Conservation (phyloP, 192 early-diverging fungal species). For the Dissophora ornata region DNA sequence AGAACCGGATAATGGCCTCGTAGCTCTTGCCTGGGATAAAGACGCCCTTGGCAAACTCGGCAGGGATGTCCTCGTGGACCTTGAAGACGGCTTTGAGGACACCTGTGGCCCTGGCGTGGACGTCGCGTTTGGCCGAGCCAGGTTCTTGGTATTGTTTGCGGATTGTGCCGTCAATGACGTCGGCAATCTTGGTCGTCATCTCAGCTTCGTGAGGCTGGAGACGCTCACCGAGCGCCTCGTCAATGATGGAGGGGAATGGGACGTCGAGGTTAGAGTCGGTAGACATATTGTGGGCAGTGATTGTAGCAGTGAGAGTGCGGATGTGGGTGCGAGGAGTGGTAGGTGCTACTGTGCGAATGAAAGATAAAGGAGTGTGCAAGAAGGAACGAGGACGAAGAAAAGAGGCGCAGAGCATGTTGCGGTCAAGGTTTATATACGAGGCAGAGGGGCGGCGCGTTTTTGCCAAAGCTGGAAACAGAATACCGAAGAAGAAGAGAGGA, state of each 20-base stretch:
- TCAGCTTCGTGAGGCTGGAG: constrained; percentile 28
- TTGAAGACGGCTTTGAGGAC: constrained; percentile 31
- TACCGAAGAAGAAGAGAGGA: not conserved
- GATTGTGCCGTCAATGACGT: constrained; percentile 6
- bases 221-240: constrained; percentile 27
- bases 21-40: constrained; percentile 50
- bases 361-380: not conserved
- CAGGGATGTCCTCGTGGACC: constrained; percentile 28
- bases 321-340: too few species aligned
- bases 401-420: too few species aligned
- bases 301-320: too few species aligned
- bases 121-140: constrained; percentile 22
- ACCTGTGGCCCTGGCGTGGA: constrained; percentile 30
- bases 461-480: constrained; percentile 2
- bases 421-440: too few species aligned
- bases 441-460: too few species aligned
- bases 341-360: too few species aligned
- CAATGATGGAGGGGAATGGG: constrained; percentile 17
- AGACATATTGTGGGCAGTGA: not conserved
- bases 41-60: constrained; percentile 32
- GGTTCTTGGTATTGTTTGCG: constrained; percentile 2
- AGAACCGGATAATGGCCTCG: constrained; percentile 33
- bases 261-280: constrained; percentile 18
- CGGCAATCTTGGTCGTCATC: constrained; percentile 13
- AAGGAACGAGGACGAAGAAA: too few species aligned